Base-by-base conservation (phyloP, 108 stramenopile genomes). In the Ochromonas danica region DNA sequence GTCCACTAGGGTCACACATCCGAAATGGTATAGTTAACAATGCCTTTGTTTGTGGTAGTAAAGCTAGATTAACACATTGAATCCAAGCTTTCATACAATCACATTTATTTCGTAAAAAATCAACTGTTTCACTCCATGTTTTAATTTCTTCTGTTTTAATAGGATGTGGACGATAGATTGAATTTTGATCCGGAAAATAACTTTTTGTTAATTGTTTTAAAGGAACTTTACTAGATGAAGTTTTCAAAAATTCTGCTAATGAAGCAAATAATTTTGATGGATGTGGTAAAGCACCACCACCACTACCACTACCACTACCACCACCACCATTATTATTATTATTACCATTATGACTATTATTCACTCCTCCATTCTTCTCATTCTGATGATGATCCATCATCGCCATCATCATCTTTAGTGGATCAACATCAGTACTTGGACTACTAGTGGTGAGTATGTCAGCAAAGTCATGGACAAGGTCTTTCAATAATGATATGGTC, bases 1-100 rank as follows among this genome's bases (percentile, higher is more conserved):
- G 72, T 33, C 10, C 17, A 6, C 38, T 6, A 3, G 6, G 43
- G 31, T 75, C 72, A 45, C 72, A 45, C 22, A 36, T 33, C 6
- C 28, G 3, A 25, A 75, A 75, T 31, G 72, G 45, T 10, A 75
- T 10, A 3, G 22, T 28, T 57, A 75, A 60, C 17, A 39, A 38
- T 27, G 72, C 72, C 38, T 75, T 75, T 6, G 14, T 75, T 41
- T 75, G 72, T 27, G 72, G 72, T 36, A 75, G 38, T 27, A 75
- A 33, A 31, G 6, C 17, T 41, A 10, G 10, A 10, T 75, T 33
- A 6, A 75, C 17, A 60, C 28, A 27, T 14, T 3, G 6, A 10
- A 75, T 25, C 72, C 72, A 75, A 14, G 6, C 38, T 33, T 27
- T 27, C 43, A 75, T 75, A 10, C 10, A 3, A 27, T 10, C 10